Conservation (phyloP, 306 rosid genomes). For the Macrotyloma uniflorum region DNA sequence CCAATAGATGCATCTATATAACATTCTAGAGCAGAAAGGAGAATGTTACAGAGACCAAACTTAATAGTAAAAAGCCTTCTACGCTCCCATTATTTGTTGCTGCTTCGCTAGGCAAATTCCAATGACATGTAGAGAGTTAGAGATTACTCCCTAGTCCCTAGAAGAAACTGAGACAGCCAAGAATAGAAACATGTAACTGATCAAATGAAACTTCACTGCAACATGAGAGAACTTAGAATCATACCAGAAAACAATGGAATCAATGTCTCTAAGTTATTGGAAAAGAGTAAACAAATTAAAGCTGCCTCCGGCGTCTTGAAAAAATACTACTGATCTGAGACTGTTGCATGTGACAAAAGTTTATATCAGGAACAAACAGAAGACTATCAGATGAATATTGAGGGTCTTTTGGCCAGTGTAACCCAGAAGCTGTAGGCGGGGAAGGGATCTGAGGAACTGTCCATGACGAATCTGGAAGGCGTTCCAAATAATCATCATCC, state of each 20-base stretch:
- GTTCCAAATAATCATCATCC: slow-evolving; percentile 56
- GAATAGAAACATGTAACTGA: slow-evolving; percentile 19
- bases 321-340: slow-evolving; percentile 37
- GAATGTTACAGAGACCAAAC: slow-evolving; percentile 24
- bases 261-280: slow-evolving; percentile 25
- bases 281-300: slow-evolving; percentile 36
- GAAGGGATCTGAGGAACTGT: slow-evolving; percentile 85
- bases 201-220: slow-evolving; percentile 29
- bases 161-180: slow-evolving; percentile 32
- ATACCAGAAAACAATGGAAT: slow-evolving; percentile 38
- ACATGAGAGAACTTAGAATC: slow-evolving; percentile 29
- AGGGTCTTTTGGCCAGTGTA: slow-evolving; percentile 71
- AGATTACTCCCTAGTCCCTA: slow-evolving; percentile 19
- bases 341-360: slow-evolving; percentile 45
- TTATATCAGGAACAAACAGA: slow-evolving; percentile 70
- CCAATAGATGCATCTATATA: slow-evolving; percentile 33
- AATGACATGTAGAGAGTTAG: slow-evolving; percentile 28
- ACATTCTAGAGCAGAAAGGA: slow-evolving; percentile 17
- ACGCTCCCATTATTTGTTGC: slow-evolving; percentile 15
- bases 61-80: neutral
- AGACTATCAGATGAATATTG: slow-evolving; percentile 47
- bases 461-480: slow-evolving; percentile 72
- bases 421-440: slow-evolving; percentile 90
- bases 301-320: slow-evolving; percentile 53
- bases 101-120: slow-evolving; percentile 15